Base-by-base conservation (phyloP, 305 asterid genomes). In the Fraxinus platypoda region DNA sequence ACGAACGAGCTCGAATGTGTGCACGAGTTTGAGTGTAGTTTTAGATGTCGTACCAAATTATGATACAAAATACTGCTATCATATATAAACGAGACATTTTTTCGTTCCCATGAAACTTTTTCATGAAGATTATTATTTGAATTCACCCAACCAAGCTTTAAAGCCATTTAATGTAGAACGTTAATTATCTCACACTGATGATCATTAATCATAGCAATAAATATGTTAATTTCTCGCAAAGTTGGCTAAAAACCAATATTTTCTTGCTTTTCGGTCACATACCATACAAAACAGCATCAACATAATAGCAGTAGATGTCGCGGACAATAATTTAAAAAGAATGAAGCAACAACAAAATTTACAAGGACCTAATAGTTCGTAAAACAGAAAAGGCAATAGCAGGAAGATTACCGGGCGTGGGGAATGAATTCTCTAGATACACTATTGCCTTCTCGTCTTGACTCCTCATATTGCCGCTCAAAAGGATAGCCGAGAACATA, bases 261-360 rank as follows among this genome's bases (percentile, higher is more conserved):
- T 64, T 64, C 31, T 73, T 33, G 73, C 70, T 84, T 41, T 34
- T 66, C 74, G 26, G 74, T 23, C 77, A 33, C 78, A 81, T 70
- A 78, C 78, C 80, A 81, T 85, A 85, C 85, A 80, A 78, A 81
- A 81, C 87, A 68, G 37, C 35, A 68, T 12, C 17, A 64, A 64
- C 74, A 68, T 28, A 68, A 68, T 30, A 66, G 7, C 38, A 26
- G 38, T 28, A 68, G 74, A 68, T 28, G 19, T 68, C 77, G 81
- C 74, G 66, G 80, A 84, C 82, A 64, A 81, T 80, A 74, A 76
- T 71, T 26, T 71, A 4, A 84, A 88, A 90, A 88, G 87, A 85
- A 88, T 85, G 86, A 72, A 77, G 82, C 66, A 41, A 59, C 76
- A 26, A 82, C 83, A 85, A 90, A 68, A 90, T 90, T 84, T 90